Evolutionary conservation across 306 rosid genomes (phyloP), one percentile per base, ranked within the genome.

Genomic region (Pterocarpus macrocarpus): DNA sequence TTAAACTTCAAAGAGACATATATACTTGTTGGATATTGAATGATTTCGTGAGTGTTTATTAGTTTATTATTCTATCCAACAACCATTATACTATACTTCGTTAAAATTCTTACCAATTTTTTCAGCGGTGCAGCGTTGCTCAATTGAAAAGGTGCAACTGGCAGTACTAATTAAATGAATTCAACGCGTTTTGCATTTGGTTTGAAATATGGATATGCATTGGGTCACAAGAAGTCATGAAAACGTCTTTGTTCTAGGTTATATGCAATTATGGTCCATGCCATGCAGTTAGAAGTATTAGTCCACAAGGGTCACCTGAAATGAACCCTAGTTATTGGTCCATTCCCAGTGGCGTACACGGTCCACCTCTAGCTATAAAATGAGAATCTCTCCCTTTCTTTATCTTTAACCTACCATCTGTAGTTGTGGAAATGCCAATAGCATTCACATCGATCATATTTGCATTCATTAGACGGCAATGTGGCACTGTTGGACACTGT

Each of bases 271-370:
- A 2, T 52, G 67, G 82, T 78, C 75, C 82, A 78, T 39, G 67
- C 32, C 57, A 49, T 47, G n/a, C 15, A 13, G 49, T 63, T 43
- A 36, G 38, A 53, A 22, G 44, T 16, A 65, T 52, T 32, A 14
- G 14, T 44, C 76, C 69, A 14, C 8, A 53, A 39, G 44, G 73
- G 50, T 66, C 58, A 55, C 69, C 76, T 78, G 69, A 67, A 55
- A 30, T 30, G 45, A 33, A 50, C 8, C 22, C 5, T 5, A 22
- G 8, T 64, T 50, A 16, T 35, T 39, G 76, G 76, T 55, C 69
- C 75, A 43, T 44, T 81, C 17, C 36, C 41, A 36, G 22, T 53
- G 57, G 64, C 17, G 15, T 79, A 44, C 55, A 44, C 59, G 64
- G 62, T 69, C 65, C 61, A 67, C 50, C 32, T 38, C 22, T 56